Base-by-base conservation (phyloP, 1,284 basidiomycete genomes). In the Melampsora occidentalis region DNA sequence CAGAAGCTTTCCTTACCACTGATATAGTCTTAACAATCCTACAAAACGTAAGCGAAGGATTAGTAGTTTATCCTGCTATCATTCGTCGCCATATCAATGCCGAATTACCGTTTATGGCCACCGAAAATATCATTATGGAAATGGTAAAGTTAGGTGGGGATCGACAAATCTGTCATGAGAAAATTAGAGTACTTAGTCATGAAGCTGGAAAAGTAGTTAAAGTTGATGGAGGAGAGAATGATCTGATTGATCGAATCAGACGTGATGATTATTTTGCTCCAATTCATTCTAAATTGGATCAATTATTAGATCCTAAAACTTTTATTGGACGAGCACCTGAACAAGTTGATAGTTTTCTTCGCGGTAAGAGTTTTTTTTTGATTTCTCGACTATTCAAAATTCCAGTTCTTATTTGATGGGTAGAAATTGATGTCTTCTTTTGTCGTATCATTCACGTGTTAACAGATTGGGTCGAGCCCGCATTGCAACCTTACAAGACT, bases 61-160 rank as follows among this genome's bases (percentile, higher is more conserved):
- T 99, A 28, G 95, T 99, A 39, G 96, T 99, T 76, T 99, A 99
- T 84, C 96, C 96, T 20, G 90, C 90, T 82, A 96, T 99, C 79
- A 99, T 99, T 81, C 90, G 87, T 5, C 89, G 94, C 62, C 89
- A 93, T 59, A 96, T 99, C 83, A 84, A 89, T 25, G 93, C 97
- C 83, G 97, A 99, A 85, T 87, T 99, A 48, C 97, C 97, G 1
- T 99, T 99, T 87, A 99, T 99, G 97, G 84, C 84, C 2, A 76
- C 94, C 2, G 94, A 97, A 85, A 99, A 99, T 84, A 88, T 99
- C 84, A 99, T 99, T 86, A 99, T 99, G 97, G 94, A 94, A 14
- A 90, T 99, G 78, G 97, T 99, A 77, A 96, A 96, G 84, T 83
- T 84, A 72, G 95, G 95, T 57, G 97, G 95, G 0, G 96, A 99